Evolutionary conservation across 805 yeast genomes (phyloP).

Genomic region (Pichia insulana): DNA sequence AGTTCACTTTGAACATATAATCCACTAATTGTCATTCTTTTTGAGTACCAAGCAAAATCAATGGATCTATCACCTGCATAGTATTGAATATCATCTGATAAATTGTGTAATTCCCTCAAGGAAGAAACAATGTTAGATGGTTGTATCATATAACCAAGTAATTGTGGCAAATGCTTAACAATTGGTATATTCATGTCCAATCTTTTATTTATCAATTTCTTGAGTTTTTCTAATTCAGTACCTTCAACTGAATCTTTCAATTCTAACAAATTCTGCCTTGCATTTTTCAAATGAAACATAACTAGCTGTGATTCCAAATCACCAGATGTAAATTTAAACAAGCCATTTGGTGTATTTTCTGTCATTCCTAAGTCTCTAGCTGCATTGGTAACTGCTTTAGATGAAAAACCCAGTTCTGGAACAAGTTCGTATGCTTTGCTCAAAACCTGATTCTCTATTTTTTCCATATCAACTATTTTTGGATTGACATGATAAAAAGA

Average conservation of each 20-base stretch:
- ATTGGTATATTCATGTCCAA: conserved; percentile 44
- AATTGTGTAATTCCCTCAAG: conserved; percentile 57
- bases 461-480: conserved; percentile 23
- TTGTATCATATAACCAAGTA: conserved; percentile 51
- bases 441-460: conserved; percentile 33
- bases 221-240: conserved; percentile 19
- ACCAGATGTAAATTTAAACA: conserved; percentile 29
- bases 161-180: conserved; percentile 35
- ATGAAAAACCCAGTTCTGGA: conserved; percentile 39
- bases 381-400: conserved; percentile 35
- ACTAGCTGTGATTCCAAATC: conserved; percentile 35
- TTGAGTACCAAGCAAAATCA: conserved; percentile 91
- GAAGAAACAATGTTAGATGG: conserved; percentile 56
- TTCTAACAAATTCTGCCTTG: conserved; percentile 30
- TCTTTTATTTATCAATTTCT: conserved; percentile 34
- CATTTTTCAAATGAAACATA: conserved; percentile 37
- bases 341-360: conserved; percentile 34
- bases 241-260: conserved; percentile 19
- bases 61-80: conserved; percentile 71
- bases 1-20: conserved; percentile 70
- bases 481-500: conserved; percentile 31
- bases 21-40: conserved; percentile 61
- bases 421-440: conserved; percentile 28
- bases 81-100: conserved; percentile 77
- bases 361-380: conserved; percentile 31